Evolutionary conservation across 2,329 filamentous ascomycete species (phyloP).

Genomic region (Colletotrichum horii): DNA sequence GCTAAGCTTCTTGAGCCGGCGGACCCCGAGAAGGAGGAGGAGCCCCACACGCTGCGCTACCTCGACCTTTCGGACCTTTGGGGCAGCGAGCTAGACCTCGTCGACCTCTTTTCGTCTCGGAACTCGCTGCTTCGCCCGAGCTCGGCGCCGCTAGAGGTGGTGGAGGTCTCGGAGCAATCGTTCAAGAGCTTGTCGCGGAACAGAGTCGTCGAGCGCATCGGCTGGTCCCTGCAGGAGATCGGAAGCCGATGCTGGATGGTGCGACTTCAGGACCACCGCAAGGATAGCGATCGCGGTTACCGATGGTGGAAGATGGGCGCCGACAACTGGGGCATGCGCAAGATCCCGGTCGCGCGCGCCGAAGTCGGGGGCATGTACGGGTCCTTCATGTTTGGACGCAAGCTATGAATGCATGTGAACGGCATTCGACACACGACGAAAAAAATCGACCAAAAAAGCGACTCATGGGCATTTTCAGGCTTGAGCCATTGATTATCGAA

Average conservation of each 20-base stretch:
- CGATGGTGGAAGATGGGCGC: slow-evolving; percentile 85
- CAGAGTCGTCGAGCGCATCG: slow-evolving; percentile 63
- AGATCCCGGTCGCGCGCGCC: slow-evolving; percentile 88
- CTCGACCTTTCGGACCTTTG: slow-evolving; percentile 78
- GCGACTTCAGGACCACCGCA: slow-evolving; percentile 45
- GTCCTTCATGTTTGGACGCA: slow-evolving; percentile 67
- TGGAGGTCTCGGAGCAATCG: slow-evolving; percentile 75
- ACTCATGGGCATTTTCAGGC: not conserved
- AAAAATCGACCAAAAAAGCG: not conserved
- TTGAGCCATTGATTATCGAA: not conserved
- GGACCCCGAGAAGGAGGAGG: slow-evolving; percentile 36
- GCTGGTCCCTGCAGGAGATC: slow-evolving; percentile 76
- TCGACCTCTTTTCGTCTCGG: slow-evolving; percentile 52
- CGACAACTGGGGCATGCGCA: slow-evolving; percentile 84
- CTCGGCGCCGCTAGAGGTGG: slow-evolving; percentile 74
- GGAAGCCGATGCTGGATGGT: slow-evolving; percentile 72
- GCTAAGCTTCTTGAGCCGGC: slow-evolving; percentile 66
- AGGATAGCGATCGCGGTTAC: slow-evolving; percentile 60
- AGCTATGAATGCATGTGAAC: slow-evolving; percentile 44
- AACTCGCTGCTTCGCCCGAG: slow-evolving; percentile 62
- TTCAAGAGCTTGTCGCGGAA: slow-evolving; percentile 69
- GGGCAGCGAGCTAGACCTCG: slow-evolving; percentile 64
- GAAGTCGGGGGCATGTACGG: slow-evolving; percentile 97
- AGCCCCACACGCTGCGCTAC: slow-evolving; percentile 70
- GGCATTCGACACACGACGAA: not conserved